Evolutionary conservation across 805 yeast genomes (phyloP).

Genomic region (Candida ficus): DNA sequence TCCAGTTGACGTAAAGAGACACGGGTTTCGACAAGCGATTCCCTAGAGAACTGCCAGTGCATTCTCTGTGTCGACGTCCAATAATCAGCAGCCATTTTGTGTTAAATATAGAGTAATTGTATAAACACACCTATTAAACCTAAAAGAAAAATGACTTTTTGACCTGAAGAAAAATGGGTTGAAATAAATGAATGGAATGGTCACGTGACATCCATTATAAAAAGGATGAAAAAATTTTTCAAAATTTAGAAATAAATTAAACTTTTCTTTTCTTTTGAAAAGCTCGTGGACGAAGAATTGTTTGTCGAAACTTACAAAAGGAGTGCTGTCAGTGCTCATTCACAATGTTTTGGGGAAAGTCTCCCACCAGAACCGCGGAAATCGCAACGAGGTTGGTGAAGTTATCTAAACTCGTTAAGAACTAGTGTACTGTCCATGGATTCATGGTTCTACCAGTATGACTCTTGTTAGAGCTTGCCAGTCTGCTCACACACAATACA

Average conservation of each 20-base stretch:
- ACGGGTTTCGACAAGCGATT: slow-evolving; percentile 43
- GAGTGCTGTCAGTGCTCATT: slow-evolving; percentile 26
- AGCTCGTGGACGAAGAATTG: slow-evolving; percentile 71
- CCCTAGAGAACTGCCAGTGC: slow-evolving; percentile 77
- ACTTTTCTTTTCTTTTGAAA: slow-evolving; percentile 26
- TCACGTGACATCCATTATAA: neutral
- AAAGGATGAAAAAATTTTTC: slow-evolving; percentile 3
- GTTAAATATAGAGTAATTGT: too few relatives aligned
- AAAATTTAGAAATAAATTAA: neutral
- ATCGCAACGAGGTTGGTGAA: slow-evolving; percentile 42
- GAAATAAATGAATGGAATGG: too few relatives aligned
- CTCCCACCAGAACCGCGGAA: slow-evolving; percentile 79
- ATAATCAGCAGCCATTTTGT: slow-evolving; percentile 73
- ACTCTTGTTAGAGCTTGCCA: neutral
- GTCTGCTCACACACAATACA: too few relatives aligned
- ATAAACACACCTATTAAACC: too few relatives aligned
- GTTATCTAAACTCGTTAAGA: slow-evolving; percentile 32
- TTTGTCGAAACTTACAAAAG: slow-evolving; percentile 66
- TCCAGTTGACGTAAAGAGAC: slow-evolving; percentile 36
- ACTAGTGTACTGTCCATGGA: slow-evolving; percentile 1
- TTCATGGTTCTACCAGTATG: neutral
- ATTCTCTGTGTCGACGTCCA: slow-evolving; percentile 82
- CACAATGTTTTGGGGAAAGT: slow-evolving; percentile 74
- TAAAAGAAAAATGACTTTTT: neutral
- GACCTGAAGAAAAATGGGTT: too few relatives aligned